Evolutionary conservation across 345 rosid genomes (phyloP), one percentile per base, ranked within the genome.

Genomic region (Corymbia maculata): DNA sequence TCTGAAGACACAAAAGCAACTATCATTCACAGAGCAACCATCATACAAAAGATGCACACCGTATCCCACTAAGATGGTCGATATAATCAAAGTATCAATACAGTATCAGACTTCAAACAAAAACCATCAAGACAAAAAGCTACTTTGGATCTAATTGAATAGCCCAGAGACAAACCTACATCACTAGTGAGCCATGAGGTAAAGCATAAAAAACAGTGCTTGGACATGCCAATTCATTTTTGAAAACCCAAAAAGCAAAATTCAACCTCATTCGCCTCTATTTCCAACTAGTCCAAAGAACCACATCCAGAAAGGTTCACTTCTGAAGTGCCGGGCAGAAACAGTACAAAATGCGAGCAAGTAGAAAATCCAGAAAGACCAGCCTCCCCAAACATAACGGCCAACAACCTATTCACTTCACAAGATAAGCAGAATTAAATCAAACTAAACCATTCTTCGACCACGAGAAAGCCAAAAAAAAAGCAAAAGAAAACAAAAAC

Each of bases 1-100:
- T 93, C 99, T 97, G 98, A 93, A 94, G 93, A 87, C 70, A 24
- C 45, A 55, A 82, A 61, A 70, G 61, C 42, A 53, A 59, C 16
- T 49, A 13, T 87, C 26, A 64, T 87, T 49, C 52, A 88, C 88
- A 90, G 91, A 88, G 89, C 92, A 88, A 22, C 85, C 92, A 79
- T 55, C 86, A 30, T 51, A 82, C 61, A 85, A 86, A 85, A 87
- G 61, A 79, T 50, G 88, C 59, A 12, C 86, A 79, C 86, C 79
- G 52, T 44, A 82, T 85, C 32, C 61, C 86, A 86, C 79, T 75
- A 28, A 10, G 82, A 75, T 42, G 49, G 47, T 75, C 28, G 19
- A 75, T 42, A 19, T 19, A 19, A 42, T 75, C 3, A 75, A 75
- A 14, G 42, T 4, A 85, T 30, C 53, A 28, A 9, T 16, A 51